Percentiles rank a stretch among this genome's conserved stretches.
These are phyloP conservation scores for Wickerhamiella lipophila DNA, from an alignment of 805 yeast genomes.

Conservation along the genomic window DNA sequence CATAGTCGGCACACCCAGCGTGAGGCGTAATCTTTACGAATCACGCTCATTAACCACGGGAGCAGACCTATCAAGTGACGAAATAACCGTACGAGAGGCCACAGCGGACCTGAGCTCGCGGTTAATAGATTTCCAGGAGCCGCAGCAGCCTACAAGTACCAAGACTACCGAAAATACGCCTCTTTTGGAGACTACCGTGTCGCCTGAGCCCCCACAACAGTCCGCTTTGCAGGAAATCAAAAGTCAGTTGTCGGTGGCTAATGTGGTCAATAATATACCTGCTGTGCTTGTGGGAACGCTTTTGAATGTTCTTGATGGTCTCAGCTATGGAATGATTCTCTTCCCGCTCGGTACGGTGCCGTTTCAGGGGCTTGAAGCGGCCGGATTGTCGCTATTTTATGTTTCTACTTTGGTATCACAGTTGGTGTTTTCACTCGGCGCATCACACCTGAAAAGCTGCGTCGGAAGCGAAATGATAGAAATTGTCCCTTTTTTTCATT, in stretches of 20 bases:
- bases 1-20: conserved; percentile 8
- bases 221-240: conserved; percentile 4
- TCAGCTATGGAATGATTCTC: conserved; percentile 94
- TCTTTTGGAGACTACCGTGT: not conserved
- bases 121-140: not conserved
- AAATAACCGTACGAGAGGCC: conserved; percentile 17
- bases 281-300: conserved; percentile 77
- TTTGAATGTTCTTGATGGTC: conserved; percentile 79
- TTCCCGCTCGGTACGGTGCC: conserved; percentile 78
- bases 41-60: not conserved
- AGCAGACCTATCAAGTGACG: conserved; percentile 14
- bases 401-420: conserved; percentile 85
- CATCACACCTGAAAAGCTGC: conserved; percentile 80
- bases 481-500: conserved; percentile 94
- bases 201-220: not conserved
- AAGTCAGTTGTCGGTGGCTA: not conserved
- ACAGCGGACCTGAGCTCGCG: conserved; percentile 18
- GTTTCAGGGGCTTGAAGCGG: conserved; percentile 68
- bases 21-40: conserved; percentile 11
- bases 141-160: not conserved
- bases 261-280: conserved; percentile 39
- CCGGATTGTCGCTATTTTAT: conserved; percentile 89
- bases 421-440: conserved; percentile 76
- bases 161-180: not conserved
- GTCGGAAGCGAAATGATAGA: conserved; percentile 98